A percentile compares a stretch with the other conserved stretches of the same genome.
Conservation (phyloP, 2,329 filamentous ascomycete species). For the Cyclaneusma minus region DNA sequence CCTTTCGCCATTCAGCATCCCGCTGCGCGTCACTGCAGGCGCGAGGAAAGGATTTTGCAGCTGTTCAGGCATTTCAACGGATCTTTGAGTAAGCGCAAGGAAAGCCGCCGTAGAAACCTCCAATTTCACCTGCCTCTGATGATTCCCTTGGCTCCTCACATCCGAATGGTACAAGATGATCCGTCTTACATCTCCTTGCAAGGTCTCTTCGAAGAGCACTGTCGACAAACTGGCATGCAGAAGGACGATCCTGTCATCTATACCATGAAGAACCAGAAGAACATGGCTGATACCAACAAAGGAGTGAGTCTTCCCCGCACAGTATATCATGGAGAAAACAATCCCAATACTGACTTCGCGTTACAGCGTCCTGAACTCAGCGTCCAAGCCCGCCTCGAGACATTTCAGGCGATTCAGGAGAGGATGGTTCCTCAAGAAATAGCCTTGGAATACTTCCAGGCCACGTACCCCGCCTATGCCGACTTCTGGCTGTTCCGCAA, state of each 20-base stretch:
- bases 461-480: conserved; percentile 71
- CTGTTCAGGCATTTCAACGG: conserved; percentile 97
- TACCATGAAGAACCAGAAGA: conserved; percentile 84
- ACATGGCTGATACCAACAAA: conserved; percentile 54
- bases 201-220: conserved; percentile 92
- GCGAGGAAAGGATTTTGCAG: conserved; percentile 90
- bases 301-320: conserved; percentile 30
- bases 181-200: conserved; percentile 87
- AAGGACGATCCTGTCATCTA: conserved; percentile 95
- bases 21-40: conserved; percentile 75
- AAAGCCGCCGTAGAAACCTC: conserved; percentile 81
- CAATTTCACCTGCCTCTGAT: conserved; percentile 95
- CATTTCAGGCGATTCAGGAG: conserved; percentile 87
- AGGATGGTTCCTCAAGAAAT: conserved; percentile 78
- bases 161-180: conserved; percentile 91
- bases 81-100: conserved; percentile 80
- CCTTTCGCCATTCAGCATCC: conserved; percentile 94
- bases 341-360: conserved; percentile 19
- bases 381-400: conserved; percentile 65
- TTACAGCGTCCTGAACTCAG: conserved; percentile 52
- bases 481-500: conserved; percentile 98
- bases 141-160: conserved; percentile 87
- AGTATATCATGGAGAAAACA: conserved; percentile 15
- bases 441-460: conserved; percentile 77
- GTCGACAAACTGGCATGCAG: conserved; percentile 67